phyloP scores from a whole-genome alignment of 1,284 basidiomycete species.

The Cryptococcus sp. region DNA sequence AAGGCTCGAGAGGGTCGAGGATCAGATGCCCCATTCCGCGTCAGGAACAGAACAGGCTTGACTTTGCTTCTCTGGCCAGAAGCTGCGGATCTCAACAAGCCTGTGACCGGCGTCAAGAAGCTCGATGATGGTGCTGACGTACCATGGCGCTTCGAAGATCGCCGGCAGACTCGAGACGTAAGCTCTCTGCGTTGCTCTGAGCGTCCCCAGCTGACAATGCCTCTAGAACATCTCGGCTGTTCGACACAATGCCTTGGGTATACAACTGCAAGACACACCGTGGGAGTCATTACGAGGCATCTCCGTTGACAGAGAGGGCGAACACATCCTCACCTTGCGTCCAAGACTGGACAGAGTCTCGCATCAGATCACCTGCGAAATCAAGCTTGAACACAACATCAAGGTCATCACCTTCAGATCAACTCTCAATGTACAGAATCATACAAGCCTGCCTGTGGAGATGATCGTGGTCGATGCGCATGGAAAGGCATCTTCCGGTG shows the following conservation, averaged over 20 bases:
- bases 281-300: constrained; percentile 92
- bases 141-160: constrained; percentile 98
- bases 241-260: constrained; percentile 76
- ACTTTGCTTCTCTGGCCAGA: constrained; percentile 81
- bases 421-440: constrained; percentile 89
- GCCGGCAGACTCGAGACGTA: constrained; percentile 91
- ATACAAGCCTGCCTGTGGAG: constrained; percentile 90
- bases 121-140: constrained; percentile 70
- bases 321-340: constrained; percentile 82
- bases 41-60: constrained; percentile 88
- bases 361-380: constrained; percentile 85
- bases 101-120: constrained; percentile 58
- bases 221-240: constrained; percentile 74
- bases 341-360: constrained; percentile 75
- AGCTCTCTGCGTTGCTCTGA: constrained; percentile 17
- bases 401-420: constrained; percentile 95
- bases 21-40: constrained; percentile 88
- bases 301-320: constrained; percentile 92
- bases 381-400: constrained; percentile 87
- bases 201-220: constrained; percentile 8
- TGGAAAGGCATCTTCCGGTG: constrained; percentile 75
- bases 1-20: constrained; percentile 73
- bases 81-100: constrained; percentile 59
- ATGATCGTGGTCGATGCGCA: constrained; percentile 83
- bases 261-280: constrained; percentile 80